Evolutionary conservation across 1,284 basidiomycete genomes (phyloP).

Genomic region (Laetiporus sulphureus): DNA sequence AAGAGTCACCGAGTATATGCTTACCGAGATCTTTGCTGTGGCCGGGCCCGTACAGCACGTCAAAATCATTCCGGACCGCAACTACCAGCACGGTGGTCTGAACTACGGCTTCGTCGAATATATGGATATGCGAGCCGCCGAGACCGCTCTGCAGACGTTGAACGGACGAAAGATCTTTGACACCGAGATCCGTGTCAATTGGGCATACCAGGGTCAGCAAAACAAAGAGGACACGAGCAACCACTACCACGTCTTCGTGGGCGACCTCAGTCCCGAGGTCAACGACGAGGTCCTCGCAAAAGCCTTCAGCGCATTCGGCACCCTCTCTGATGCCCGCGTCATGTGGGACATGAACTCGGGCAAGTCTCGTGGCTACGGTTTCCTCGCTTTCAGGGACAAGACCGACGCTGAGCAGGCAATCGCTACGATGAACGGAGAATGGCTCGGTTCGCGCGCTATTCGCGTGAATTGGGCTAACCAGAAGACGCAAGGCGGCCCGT

Average conservation of each 20-base stretch:
- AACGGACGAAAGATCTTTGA: conserved; percentile 98
- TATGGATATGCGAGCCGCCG: conserved; percentile 94
- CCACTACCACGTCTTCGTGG: conserved; percentile 98
- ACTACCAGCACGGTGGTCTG: conserved; percentile 94
- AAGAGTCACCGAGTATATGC: conserved; percentile 90
- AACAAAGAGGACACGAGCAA: conserved; percentile 94
- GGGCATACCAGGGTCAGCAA: conserved; percentile 96
- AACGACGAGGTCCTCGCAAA: conserved; percentile 96
- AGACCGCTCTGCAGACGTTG: conserved; percentile 93
- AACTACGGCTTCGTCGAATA: conserved; percentile 99
- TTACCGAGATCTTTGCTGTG: conserved; percentile 94
- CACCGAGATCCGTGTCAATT: conserved; percentile 95
- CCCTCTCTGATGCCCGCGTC: conserved; percentile 92
- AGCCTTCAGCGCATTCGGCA: conserved; percentile 93
- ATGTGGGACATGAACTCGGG: conserved; percentile 99
- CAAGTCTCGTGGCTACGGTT: conserved; percentile 92
- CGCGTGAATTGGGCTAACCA: conserved; percentile 99
- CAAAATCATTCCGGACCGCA: conserved; percentile 98
- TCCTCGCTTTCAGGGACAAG: conserved; percentile 92
- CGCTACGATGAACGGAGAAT: conserved; percentile 98
- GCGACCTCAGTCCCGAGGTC: conserved; percentile 95
- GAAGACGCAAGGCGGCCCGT: conserved; percentile 76
- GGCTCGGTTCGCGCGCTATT: conserved; percentile 95
- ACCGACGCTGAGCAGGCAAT: conserved; percentile 98
- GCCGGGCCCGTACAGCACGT: conserved; percentile 93